Evolutionary conservation across 192 early-diverging fungal genomes (phyloP).

Genomic region (Entrophospora sp.): DNA sequence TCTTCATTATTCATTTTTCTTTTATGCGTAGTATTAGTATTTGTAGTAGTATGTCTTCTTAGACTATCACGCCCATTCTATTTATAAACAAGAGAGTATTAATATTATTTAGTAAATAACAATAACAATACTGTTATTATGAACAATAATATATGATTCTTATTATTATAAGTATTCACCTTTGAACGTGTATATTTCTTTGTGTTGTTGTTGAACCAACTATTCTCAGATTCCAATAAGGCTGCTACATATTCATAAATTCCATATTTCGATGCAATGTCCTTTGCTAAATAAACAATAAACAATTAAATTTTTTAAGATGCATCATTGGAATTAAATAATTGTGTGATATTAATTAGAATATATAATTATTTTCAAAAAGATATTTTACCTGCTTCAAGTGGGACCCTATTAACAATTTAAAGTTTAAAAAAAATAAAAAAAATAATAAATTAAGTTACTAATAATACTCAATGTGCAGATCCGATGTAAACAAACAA

Average conservation of each 20-base stretch:
- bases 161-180: background rate
- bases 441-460: background rate
- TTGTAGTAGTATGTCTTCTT: too few species aligned
- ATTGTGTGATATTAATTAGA: background rate
- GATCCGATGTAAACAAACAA: background rate
- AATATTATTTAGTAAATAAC: too few species aligned
- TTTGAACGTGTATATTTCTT: background rate
- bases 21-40: too few species aligned
- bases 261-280: slow-evolving; percentile 18
- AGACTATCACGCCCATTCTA: too few species aligned
- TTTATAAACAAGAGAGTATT: too few species aligned
- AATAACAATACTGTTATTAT: background rate
- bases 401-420: background rate
- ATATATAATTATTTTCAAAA: background rate
- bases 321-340: background rate
- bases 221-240: slow-evolving; percentile 18
- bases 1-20: too few species aligned
- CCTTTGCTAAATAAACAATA: slow-evolving; percentile 11
- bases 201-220: slow-evolving; percentile 15
- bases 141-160: background rate
- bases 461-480: background rate
- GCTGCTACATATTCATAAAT: slow-evolving; percentile 20
- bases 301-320: background rate
- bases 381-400: slow-evolving; percentile 11
- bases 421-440: background rate